Percentiles rank a stretch among this genome's conserved stretches.
phyloP scores from a whole-genome alignment of 495 filamentous ascomycete species.

The Tuber indicum region DNA sequence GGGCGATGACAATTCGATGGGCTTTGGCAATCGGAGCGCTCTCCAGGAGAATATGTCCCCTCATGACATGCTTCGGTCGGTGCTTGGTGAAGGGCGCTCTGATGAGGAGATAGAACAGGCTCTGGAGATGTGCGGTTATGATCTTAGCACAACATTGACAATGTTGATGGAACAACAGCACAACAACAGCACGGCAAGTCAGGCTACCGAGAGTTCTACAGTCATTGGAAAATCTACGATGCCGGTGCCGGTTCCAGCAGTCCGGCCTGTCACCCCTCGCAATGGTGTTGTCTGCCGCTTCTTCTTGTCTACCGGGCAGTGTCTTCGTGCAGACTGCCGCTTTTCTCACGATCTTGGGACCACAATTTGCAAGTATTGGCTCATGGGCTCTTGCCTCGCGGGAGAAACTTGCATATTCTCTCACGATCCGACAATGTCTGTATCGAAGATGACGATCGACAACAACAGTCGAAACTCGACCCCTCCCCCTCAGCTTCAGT shows the following conservation, averaged over 20 bases:
- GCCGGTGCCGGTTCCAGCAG: conserved; percentile 47
- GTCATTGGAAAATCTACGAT: conserved; percentile 89
- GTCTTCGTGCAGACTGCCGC: conserved; percentile 87
- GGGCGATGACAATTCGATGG: conserved; percentile 72
- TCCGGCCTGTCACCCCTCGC: conserved; percentile 66
- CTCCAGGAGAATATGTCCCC: conserved; percentile 83
- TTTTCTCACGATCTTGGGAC: conserved; percentile 95
- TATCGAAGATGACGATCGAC: conserved; percentile 44
- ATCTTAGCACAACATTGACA: conserved; percentile 81
- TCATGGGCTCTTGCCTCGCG: conserved; percentile 92
- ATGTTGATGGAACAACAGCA: conserved; percentile 62
- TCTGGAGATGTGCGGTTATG: conserved; percentile 82
- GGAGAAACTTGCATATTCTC: conserved; percentile 95
- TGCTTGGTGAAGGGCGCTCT: conserved; percentile 77
- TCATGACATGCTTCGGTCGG: conserved; percentile 94
- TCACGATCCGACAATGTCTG: conserved; percentile 69
- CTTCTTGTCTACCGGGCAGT: conserved; percentile 84
- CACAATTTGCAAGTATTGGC: conserved; percentile 99
- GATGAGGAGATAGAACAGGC: conserved; percentile 92
- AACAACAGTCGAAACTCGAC: conserved; percentile 42
- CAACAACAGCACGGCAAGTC: conserved; percentile 40
- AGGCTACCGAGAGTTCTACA: conserved; percentile 51
- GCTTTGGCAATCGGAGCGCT: conserved; percentile 61
- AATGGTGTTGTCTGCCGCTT: conserved; percentile 92
- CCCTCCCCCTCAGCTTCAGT: conserved; percentile 58